These are phyloP conservation scores for Pseudocercospora crystallina DNA, from an alignment of 2,329 filamentous ascomycete genomes.

Conservation along the genomic window DNA sequence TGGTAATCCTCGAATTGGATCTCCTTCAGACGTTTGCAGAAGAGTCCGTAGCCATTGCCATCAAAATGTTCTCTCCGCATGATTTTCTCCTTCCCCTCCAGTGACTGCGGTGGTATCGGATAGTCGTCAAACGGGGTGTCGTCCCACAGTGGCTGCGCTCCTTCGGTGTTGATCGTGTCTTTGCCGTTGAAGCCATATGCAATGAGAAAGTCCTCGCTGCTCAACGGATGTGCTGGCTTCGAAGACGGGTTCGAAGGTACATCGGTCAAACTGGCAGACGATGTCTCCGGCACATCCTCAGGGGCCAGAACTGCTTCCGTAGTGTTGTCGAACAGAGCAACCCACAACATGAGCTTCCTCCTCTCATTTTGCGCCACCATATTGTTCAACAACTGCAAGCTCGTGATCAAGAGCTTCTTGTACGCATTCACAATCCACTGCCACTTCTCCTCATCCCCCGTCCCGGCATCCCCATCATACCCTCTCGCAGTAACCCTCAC, in stretches of 20 bases:
- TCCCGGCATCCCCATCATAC: conserved; percentile 63
- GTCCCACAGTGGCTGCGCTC: conserved; percentile 26
- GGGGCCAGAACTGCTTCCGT: conserved; percentile 34
- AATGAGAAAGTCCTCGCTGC: conserved; percentile 29
- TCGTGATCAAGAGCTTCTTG: conserved; percentile 65
- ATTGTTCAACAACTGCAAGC: conserved; percentile 66
- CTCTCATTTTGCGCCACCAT: conserved; percentile 66
- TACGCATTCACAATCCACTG: conserved; percentile 65
- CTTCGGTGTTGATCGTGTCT: conserved; percentile 20
- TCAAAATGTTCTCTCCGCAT: conserved; percentile 11
- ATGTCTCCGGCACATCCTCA: conserved; percentile 30
- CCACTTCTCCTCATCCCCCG: conserved; percentile 64
- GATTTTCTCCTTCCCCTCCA: conserved; percentile 20
- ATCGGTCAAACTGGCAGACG: conserved; percentile 28
- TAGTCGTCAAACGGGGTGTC: conserved; percentile 23
- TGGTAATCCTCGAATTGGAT: conserved; percentile 28
- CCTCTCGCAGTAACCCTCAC: conserved; percentile 64
- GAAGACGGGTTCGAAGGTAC: conserved; percentile 30
- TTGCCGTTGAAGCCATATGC: conserved; percentile 30
- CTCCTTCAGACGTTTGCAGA: conserved; percentile 24
- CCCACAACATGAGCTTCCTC: conserved; percentile 64
- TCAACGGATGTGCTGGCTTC: conserved; percentile 28
- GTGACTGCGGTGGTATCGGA: conserved; percentile 23
- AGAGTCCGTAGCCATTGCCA: conserved; percentile 34
- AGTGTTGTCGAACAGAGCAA: conserved; percentile 59